Evolutionary conservation across 73 alveolate species (phyloP), one percentile per base, ranked within the genome.

Genomic region (Paramecium pentaurelia): DNA sequence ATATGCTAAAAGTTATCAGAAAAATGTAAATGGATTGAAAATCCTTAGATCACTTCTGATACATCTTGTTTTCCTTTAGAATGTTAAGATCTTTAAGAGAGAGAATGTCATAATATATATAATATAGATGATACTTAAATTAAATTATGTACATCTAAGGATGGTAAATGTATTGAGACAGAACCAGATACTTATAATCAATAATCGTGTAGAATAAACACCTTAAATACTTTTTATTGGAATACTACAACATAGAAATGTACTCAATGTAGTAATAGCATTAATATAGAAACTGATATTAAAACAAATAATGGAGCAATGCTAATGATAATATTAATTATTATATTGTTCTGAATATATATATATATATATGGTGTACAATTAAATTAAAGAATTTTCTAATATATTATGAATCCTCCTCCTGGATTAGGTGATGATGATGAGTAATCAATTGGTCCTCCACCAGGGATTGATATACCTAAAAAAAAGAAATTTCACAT

Each of bases 371-470:
- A 49, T 49, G 60, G 60, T 49, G 60, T 14, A 49, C 25, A 16
- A 49, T 49, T 49, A 49, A 49, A 49, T 49, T 49, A 49, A 49
- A 49, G 60, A 49, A 49, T 49, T 49, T 49, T 49, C 60, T 49
- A 49, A 49, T 16, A 49, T 49, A 49, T 49, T 71, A 71, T 71
- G 86, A 34, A 71, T 30, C 90, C 90, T 12, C 90, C 90, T 77
- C 90, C 90, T 28, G 90, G 90, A 11, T 77, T 77, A 77, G 68
- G 71, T 14, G 86, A 71, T 71, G 86, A 71, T 8, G 58, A 71
- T 32, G 49, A 32, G 12, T 9, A 49, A 49, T 36, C 58, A 3
- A 77, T 77, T 32, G 90, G 90, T 0, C 90, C 75, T 20, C 90
- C 90, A 8, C 90, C 90, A 18, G 90, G 90, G 4, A 42, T 77